These are phyloP conservation scores for Brassica carinata DNA, from an alignment of 345 rosid species.

Conservation along the genomic window DNA sequence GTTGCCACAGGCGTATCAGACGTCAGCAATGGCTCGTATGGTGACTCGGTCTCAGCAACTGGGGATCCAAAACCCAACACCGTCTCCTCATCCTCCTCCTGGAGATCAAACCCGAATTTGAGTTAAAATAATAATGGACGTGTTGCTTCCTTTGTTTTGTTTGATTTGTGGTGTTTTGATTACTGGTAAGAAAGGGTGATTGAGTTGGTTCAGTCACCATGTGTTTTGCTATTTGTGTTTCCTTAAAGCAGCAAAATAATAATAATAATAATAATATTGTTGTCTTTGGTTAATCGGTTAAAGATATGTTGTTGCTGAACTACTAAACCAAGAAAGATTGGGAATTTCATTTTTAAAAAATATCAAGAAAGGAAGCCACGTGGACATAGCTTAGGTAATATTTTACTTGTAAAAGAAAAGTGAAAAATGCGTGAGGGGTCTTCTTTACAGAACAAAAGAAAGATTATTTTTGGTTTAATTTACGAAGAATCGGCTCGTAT, in stretches of 20 bases:
- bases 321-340: neutral
- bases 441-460: neutral
- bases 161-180: neutral
- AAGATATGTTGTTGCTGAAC: neutral
- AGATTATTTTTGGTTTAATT: neutral
- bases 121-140: neutral
- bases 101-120: conserved; percentile 13
- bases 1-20: conserved; percentile 36
- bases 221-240: neutral
- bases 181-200: neutral
- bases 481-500: conserved; percentile 12
- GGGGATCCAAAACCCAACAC: neutral
- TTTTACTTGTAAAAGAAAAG: neutral
- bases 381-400: conserved; percentile 10
- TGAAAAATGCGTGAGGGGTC: neutral
- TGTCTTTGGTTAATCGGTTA: neutral
- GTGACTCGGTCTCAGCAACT: conserved; percentile 36
- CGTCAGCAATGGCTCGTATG: conserved; percentile 36
- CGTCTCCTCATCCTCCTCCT: neutral
- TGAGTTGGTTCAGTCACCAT: conserved; percentile 17
- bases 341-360: too few relatives aligned
- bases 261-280: too few relatives aligned
- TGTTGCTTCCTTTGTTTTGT: conserved; percentile 9
- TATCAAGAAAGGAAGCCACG: conserved; percentile 11
- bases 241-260: neutral